Evolutionary conservation across 176 grass and related monocot species (phyloP).

Genomic region (Bolboschoenus planiculmis): DNA sequence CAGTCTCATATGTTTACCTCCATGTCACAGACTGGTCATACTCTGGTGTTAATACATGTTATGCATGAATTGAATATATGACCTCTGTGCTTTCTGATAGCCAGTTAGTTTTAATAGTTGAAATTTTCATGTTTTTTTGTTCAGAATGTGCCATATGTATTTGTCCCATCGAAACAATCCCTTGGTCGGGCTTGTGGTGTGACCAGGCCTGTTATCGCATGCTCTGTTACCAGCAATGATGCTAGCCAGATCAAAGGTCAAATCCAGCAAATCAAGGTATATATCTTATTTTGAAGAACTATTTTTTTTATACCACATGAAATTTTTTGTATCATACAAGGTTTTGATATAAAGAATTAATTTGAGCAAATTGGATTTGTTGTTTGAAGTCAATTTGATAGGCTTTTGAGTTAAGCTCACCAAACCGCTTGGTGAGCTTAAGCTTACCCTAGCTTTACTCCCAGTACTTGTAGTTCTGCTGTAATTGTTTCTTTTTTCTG

Average conservation of each 20-base stretch:
- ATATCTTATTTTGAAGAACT: not conserved
- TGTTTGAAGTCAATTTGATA: too few species aligned
- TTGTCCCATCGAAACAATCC: conserved; percentile 75
- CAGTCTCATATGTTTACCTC: not conserved
- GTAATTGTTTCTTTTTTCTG: not conserved
- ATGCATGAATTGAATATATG: not conserved
- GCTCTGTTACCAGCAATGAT: conserved; percentile 79
- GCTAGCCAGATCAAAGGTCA: conserved; percentile 60
- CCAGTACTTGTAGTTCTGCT: not conserved
- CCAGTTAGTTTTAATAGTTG: not conserved
- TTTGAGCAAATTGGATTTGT: not conserved
- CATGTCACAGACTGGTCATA: not conserved
- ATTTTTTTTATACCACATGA: not conserved
- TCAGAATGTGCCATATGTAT: conserved; percentile 87
- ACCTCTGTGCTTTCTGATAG: not conserved
- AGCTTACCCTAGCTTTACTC: too few species aligned
- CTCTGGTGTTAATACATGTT: not conserved
- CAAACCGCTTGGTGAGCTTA: too few species aligned
- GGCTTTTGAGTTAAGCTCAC: too few species aligned
- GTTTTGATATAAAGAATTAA: not conserved
- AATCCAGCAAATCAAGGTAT: conserved; percentile 74
- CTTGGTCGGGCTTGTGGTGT: conserved; percentile 85
- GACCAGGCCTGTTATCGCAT: conserved; percentile 77
- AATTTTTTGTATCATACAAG: too few species aligned
- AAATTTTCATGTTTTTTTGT: not conserved